Evolutionary conservation across 495 filamentous ascomycete genomes (phyloP), one percentile per base, ranked within the genome.

Genomic region (Glutinoglossum americanum): DNA sequence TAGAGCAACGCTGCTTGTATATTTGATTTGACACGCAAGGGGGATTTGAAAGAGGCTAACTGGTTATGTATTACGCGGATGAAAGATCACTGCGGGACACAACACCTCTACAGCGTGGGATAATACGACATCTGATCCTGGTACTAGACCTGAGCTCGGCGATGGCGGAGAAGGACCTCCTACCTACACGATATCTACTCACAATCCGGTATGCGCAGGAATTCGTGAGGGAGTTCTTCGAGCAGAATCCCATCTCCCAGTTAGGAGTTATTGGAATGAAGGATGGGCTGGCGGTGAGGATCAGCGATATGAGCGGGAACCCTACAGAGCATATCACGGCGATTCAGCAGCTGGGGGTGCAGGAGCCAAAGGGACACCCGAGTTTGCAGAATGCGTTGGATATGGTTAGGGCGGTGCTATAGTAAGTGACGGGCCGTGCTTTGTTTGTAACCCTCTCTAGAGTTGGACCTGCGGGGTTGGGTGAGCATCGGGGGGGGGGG

Each of bases 201-300:
- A 81, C 81, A 9, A 75, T 96, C 59, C 81, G 81, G 62, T 93
- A 89, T 71, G 85, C 89, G 49, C 76, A 83, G 60, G 83, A 86
- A 59, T 97, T 95, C 66, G 83, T 96, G 39, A 76, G 81, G 49
- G 93, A 96, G 62, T 98, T 88, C 70, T 98, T 97, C 66, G 90
- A 96, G 68, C 92, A 98, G 68, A 98, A 98, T 60, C 92, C 92
- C n/a, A 97, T 98, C 67, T 92, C 87, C 30, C 93, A 98, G 65
- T 74, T 98, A 39, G 87, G 84, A 15, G 80, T 97, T 25, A 71
- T 98, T 44, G 90, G 85, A 51, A 89, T 95, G 80, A 80, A 83
- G 47, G 93, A 97, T 68, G 92, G 92, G 15, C 72, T 97, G 17
- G 89, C 89, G 8, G 69, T 92, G 9, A 73, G 86, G 37, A 78